These are phyloP conservation scores for Candida ipomoeae DNA, from an alignment of 805 yeast genomes.

Conservation along the genomic window DNA sequence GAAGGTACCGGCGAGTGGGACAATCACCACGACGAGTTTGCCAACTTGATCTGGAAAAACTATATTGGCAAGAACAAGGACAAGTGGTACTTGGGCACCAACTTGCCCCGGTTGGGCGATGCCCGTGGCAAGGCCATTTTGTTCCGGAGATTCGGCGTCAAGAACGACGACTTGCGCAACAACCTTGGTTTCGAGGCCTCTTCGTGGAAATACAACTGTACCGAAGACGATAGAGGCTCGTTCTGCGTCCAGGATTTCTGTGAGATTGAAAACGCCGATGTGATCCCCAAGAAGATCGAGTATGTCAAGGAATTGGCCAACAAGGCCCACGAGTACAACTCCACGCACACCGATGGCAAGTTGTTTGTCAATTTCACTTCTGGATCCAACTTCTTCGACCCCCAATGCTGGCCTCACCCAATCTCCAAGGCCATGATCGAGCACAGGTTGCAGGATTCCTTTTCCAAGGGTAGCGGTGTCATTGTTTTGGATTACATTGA, in stretches of 20 bases:
- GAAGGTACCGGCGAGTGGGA: constrained; percentile 71
- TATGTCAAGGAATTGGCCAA: constrained; percentile 54
- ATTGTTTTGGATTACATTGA: constrained; percentile 68
- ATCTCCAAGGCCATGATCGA: constrained; percentile 51
- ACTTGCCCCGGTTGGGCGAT: constrained; percentile 57
- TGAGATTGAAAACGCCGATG: constrained; percentile 51
- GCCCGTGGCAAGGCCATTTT: constrained; percentile 63
- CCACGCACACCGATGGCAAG: constrained; percentile 42
- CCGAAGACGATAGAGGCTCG: constrained; percentile 58
- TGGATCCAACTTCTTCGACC: constrained; percentile 68
- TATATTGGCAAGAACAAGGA: constrained; percentile 48
- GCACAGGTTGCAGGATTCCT: constrained; percentile 43
- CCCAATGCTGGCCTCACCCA: constrained; percentile 68
- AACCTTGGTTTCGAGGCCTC: constrained; percentile 65
- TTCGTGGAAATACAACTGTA: constrained; percentile 62
- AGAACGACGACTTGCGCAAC: constrained; percentile 37
- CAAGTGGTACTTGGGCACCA: constrained; percentile 56
- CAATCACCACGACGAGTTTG: constrained; percentile 59
- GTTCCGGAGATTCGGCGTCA: constrained; percentile 69
- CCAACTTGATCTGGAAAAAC: constrained; percentile 54
- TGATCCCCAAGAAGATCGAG: constrained; percentile 51
- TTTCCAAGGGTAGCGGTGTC: constrained; percentile 57
- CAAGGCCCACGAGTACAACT: constrained; percentile 49
- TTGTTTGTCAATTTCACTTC: constrained; percentile 69
- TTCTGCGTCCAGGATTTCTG: constrained; percentile 72